Evolutionary conservation across 768 basidiomycete species (phyloP).

Genomic region (Naematelia encephala): DNA sequence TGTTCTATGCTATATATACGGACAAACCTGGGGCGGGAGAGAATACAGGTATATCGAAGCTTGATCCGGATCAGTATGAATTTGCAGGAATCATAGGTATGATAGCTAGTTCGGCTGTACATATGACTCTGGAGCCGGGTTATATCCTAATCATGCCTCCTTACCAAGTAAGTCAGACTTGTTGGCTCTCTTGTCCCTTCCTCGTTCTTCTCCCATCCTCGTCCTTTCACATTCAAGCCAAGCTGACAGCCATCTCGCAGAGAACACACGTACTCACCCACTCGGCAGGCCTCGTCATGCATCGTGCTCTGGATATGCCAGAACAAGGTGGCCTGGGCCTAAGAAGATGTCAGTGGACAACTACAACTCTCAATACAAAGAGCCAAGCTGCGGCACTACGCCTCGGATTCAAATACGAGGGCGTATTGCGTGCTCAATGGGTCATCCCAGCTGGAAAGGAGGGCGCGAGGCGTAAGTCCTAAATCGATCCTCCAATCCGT

Average conservation of each 20-base stretch:
- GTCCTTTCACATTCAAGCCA: background rate
- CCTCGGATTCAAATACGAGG: slow-evolving; percentile 38
- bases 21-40: slow-evolving; percentile 21
- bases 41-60: slow-evolving; percentile 11
- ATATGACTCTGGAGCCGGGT: slow-evolving; percentile 31
- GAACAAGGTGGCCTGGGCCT: slow-evolving; percentile 26
- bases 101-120: slow-evolving; percentile 22
- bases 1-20: slow-evolving; percentile 34
- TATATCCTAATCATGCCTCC: slow-evolving; percentile 34
- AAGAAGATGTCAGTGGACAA: slow-evolving; percentile 37
- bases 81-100: slow-evolving; percentile 31
- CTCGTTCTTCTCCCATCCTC: slow-evolving; percentile 5
- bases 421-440: slow-evolving; percentile 22
- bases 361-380: slow-evolving; percentile 23
- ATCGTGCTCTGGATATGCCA: slow-evolving; percentile 28
- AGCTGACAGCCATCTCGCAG: slow-evolving; percentile 5
- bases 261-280: slow-evolving; percentile 43
- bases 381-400: slow-evolving; percentile 26
- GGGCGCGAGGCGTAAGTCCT: slow-evolving; percentile 20
- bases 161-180: slow-evolving; percentile 32
- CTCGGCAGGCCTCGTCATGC: slow-evolving; percentile 31
- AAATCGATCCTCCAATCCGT: no score
- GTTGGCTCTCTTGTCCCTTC: background rate
- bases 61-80: slow-evolving; percentile 27
- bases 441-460: slow-evolving; percentile 20